Evolutionary conservation across 2,329 filamentous ascomycete genomes (phyloP).

Genomic region (Fusarium anthophilum): DNA sequence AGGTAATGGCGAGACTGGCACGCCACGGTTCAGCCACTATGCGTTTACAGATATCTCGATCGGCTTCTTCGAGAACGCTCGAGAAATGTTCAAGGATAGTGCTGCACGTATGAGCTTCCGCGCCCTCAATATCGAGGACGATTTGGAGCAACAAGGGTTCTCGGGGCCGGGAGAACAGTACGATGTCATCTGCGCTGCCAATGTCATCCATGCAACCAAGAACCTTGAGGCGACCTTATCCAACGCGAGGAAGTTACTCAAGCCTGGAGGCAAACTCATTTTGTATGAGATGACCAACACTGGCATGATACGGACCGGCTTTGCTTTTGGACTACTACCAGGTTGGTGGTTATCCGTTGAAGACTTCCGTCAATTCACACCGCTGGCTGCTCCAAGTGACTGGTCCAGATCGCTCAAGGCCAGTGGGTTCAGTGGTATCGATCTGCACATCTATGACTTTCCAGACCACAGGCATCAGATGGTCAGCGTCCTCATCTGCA

Average conservation of each 20-base stretch:
- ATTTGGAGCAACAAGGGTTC: not conserved
- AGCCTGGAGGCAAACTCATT: conserved; percentile 6
- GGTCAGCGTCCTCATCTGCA: conserved; percentile 2
- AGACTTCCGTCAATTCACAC: not conserved
- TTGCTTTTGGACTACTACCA: not conserved
- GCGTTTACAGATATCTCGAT: not conserved
- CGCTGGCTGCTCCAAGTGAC: not conserved
- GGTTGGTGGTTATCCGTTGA: conserved; percentile 5
- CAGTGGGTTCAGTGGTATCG: conserved; percentile 1
- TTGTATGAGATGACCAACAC: conserved; percentile 5
- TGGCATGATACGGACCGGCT: not conserved
- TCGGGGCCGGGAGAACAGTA: not conserved
- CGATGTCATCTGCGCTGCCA: not conserved
- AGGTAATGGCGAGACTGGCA: not conserved
- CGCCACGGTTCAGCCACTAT: not conserved
- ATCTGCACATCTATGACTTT: conserved; percentile 5
- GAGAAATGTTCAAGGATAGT: not conserved
- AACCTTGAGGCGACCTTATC: not conserved
- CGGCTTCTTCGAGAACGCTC: not conserved
- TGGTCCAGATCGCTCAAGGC: not conserved
- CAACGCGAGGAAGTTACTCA: not conserved
- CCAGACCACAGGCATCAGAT: not conserved
- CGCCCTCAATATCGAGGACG: not conserved
- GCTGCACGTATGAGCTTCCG: not conserved
- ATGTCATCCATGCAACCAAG: conserved; percentile 7